Evolutionary conservation across 73 alveolate genomes (phyloP).

Genomic region (Paramecium primaurelia): DNA sequence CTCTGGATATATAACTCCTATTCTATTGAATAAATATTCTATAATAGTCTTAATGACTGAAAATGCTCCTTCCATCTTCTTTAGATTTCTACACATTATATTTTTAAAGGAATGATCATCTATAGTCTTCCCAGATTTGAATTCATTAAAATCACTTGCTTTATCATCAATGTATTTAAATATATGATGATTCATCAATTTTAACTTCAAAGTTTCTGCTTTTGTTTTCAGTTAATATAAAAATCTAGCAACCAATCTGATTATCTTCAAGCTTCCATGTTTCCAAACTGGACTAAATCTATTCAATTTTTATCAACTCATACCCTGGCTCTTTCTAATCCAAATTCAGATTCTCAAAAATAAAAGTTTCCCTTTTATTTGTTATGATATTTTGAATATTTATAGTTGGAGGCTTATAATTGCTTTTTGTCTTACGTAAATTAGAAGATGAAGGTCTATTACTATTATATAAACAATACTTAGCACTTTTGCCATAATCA

Average conservation of each 20-base stretch:
- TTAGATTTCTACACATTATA: not conserved
- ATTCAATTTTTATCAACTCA: not conserved
- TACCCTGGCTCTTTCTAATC: slow-evolving; percentile 3
- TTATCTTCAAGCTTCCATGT: not conserved
- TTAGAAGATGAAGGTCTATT: not conserved
- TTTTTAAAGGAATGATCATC: not conserved
- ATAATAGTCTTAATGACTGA: not conserved
- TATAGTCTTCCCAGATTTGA: not conserved
- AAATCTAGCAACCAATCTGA: slow-evolving; percentile 19
- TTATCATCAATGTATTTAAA: slow-evolving; percentile 1
- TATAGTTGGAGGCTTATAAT: not conserved
- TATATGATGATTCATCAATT: not conserved
- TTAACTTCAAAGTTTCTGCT: slow-evolving; percentile 1
- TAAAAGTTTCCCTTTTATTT: not conserved
- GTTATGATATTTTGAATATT: not conserved
- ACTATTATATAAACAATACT: not conserved
- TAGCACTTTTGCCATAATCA: not conserved
- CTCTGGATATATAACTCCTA: slow-evolving; percentile 20
- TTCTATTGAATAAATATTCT: not conserved
- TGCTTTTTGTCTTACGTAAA: not conserved
- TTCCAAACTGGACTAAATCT: slow-evolving; percentile 10
- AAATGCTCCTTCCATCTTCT: not conserved
- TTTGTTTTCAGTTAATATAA: not conserved
- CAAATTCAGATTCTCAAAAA: not conserved
- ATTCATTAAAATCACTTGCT: not conserved